Conservation (phyloP, 805 yeast species). For the Teunomyces aglyptinius region DNA sequence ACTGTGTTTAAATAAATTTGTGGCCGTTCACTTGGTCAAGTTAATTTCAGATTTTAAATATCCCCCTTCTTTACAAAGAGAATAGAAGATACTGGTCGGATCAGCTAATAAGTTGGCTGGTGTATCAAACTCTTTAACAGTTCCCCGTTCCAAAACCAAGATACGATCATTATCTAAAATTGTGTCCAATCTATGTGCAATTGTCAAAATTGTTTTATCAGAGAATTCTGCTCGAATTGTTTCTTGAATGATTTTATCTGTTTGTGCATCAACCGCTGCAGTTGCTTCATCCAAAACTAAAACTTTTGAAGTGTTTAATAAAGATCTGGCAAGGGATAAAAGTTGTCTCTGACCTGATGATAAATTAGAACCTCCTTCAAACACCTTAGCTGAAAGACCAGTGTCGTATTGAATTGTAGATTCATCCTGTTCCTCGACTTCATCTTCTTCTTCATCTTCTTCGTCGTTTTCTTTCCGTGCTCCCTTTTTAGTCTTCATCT, state of each 20-base stretch:
- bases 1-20: not conserved
- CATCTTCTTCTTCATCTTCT: not conserved
- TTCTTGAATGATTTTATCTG: constrained; percentile 26
- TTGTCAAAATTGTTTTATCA: constrained; percentile 26
- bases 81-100: constrained; percentile 7
- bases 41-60: constrained; percentile 1
- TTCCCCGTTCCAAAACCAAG: constrained; percentile 22
- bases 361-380: constrained; percentile 25
- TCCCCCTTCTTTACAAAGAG: constrained; percentile 13
- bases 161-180: constrained; percentile 28
- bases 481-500: constrained; percentile 18
- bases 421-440: not conserved
- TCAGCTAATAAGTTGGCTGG: constrained; percentile 9
- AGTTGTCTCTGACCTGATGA: constrained; percentile 26
- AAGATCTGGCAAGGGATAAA: constrained; percentile 24
- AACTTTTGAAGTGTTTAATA: constrained; percentile 16
- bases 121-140: constrained; percentile 20
- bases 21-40: not conserved
- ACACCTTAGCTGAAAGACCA: constrained; percentile 17
- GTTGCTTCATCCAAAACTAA: constrained; percentile 27
- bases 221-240: constrained; percentile 24
- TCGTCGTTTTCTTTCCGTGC: not conserved
- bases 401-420: constrained; percentile 1
- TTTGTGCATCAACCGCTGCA: constrained; percentile 36
- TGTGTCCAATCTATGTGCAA: constrained; percentile 28